These are phyloP conservation scores for Trichoderma hamatum DNA, from an alignment of 2,329 filamentous ascomycete species.

Conservation along the genomic window DNA sequence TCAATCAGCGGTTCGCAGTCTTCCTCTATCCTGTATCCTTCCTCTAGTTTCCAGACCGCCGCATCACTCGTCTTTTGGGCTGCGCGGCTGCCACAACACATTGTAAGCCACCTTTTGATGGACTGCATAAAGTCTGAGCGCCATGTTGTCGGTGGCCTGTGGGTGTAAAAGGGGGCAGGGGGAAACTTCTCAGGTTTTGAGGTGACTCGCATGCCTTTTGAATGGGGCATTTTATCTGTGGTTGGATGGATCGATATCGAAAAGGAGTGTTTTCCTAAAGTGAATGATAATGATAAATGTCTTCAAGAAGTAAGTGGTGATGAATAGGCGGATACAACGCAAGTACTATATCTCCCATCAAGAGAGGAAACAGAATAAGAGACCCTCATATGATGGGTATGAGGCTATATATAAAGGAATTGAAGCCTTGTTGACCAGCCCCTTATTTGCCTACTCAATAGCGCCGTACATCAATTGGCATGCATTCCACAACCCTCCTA, in stretches of 20 bases:
- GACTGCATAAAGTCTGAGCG: slow-evolving; percentile 4
- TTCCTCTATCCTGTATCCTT: slow-evolving; percentile 10
- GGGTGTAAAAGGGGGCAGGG: slow-evolving; percentile 4
- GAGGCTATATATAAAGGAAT: not conserved
- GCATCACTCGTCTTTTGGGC: slow-evolving; percentile 15
- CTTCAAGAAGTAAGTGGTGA: not conserved
- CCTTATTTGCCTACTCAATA: not conserved
- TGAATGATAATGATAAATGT: too few species aligned
- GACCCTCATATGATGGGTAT: not conserved
- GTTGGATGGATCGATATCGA: not conserved
- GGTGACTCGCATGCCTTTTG: slow-evolving; percentile 13
- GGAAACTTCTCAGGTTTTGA: not conserved
- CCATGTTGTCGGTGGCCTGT: slow-evolving; percentile 3
- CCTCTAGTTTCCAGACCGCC: not conserved
- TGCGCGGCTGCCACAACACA: slow-evolving; percentile 26
- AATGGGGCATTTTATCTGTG: slow-evolving; percentile 1
- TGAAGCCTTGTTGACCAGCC: not conserved
- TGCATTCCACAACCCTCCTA: slow-evolving; percentile 17
- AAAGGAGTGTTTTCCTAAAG: not conserved
- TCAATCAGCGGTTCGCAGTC: slow-evolving; percentile 33
- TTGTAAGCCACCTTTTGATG: slow-evolving; percentile 27
- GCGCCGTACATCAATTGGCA: not conserved
- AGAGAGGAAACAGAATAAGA: not conserved
- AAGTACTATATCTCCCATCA: not conserved
- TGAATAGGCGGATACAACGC: not conserved